phyloP scores from a whole-genome alignment of 371 early-diverging fungal species.

The Syncephalis plumigaleata region DNA sequence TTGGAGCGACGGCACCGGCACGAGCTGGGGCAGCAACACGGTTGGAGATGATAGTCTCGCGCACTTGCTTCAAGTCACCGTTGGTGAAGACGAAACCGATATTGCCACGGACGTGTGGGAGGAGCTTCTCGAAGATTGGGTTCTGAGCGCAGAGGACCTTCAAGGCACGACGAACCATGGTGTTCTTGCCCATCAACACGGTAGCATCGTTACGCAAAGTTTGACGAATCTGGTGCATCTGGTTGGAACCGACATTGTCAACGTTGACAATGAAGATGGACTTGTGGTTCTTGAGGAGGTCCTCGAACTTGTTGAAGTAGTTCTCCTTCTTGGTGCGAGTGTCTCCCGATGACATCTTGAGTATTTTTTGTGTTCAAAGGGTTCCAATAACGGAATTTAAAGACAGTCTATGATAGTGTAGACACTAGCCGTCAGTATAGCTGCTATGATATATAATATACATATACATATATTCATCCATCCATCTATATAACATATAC shows the following conservation, averaged over 20 bases:
- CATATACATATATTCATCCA: too few species aligned
- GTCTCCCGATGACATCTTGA: too few species aligned
- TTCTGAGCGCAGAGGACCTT: constrained; percentile 56
- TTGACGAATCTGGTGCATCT: constrained; percentile 98
- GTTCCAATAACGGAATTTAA: too few species aligned
- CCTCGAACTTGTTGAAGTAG: constrained; percentile 49
- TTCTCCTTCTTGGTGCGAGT: constrained; percentile 31
- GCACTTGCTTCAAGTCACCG: constrained; percentile 85
- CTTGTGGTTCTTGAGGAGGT: constrained; percentile 47
- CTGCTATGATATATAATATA: too few species aligned
- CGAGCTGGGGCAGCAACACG: constrained; percentile 97
- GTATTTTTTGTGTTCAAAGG: too few species aligned
- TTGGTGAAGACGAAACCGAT: constrained; percentile 99
- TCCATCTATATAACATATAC: too few species aligned
- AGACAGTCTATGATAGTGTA: too few species aligned
- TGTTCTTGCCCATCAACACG: constrained; percentile 99
- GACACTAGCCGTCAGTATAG: too few species aligned
- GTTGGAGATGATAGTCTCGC: constrained; percentile 82
- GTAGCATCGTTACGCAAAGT: constrained; percentile 82
- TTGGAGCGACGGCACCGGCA: constrained; percentile 94
- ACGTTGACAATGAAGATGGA: constrained; percentile 98
- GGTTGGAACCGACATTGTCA: constrained; percentile 99
- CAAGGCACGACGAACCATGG: constrained; percentile 97
- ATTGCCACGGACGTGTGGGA: constrained; percentile 86
- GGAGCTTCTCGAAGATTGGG: constrained; percentile 78